Percentiles rank a stretch among this genome's conserved stretches.
Evolutionary conservation across 371 early-diverging fungal genomes (phyloP).

Genomic region (Apophysomyces trapeziformis): DNA sequence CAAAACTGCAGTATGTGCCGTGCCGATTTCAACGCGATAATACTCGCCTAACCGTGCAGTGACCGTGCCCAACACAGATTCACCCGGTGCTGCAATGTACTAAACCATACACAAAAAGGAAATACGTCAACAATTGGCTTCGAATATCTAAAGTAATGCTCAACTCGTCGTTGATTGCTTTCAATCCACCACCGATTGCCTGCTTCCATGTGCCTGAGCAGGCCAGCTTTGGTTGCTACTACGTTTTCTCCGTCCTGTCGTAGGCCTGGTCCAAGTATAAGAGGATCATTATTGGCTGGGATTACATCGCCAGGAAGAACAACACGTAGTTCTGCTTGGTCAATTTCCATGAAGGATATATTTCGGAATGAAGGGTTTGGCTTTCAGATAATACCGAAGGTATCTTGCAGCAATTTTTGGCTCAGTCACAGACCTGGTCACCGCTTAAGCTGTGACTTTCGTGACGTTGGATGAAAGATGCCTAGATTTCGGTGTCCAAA

Average conservation of each 20-base stretch:
- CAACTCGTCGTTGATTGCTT: slow-evolving; percentile 78
- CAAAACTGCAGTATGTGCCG: slow-evolving; percentile 85
- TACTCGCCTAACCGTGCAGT: slow-evolving; percentile 71
- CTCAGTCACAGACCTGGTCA: too few species aligned
- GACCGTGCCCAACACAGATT: slow-evolving; percentile 88
- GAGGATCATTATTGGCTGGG: slow-evolving; percentile 20
- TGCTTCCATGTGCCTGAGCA: slow-evolving; percentile 56
- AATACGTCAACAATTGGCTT: neutral
- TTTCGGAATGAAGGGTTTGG: slow-evolving; percentile 1
- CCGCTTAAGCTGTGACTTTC: too few species aligned
- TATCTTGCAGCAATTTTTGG: too few species aligned
- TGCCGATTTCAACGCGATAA: slow-evolving; percentile 92
- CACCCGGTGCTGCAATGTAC: slow-evolving; percentile 88
- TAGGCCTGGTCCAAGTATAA: slow-evolving; percentile 84
- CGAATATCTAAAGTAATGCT: slow-evolving; percentile 17
- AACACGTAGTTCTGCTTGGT: slow-evolving; percentile 37
- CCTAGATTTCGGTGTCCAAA: too few species aligned
- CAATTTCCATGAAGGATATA: slow-evolving; percentile 24
- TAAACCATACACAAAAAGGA: slow-evolving; percentile 27
- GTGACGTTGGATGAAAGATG: too few species aligned
- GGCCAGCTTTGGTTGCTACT: slow-evolving; percentile 77
- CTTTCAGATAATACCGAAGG: too few species aligned
- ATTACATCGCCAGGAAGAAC: slow-evolving; percentile 73
- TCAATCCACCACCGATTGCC: slow-evolving; percentile 83
- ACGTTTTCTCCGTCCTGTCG: slow-evolving; percentile 66